Percentiles rank a stretch among this genome's conserved stretches.
These are phyloP conservation scores for Aspergillus bertholletiae DNA, from an alignment of 495 filamentous ascomycete species.

Conservation along the genomic window DNA sequence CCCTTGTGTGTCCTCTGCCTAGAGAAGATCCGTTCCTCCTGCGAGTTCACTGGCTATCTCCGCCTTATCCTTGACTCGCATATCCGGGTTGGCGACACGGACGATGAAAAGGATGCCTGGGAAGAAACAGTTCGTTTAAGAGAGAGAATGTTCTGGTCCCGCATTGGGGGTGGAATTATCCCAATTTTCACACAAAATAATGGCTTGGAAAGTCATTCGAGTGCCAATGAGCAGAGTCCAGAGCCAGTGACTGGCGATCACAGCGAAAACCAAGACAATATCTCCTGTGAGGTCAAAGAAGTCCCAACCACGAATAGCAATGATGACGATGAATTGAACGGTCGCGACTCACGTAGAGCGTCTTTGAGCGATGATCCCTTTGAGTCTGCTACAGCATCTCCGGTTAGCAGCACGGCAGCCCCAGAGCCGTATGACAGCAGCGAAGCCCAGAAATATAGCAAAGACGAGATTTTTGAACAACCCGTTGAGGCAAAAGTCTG, in stretches of 20 bases:
- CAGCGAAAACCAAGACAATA: background rate
- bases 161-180: constrained; percentile 84
- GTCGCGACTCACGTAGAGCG: background rate
- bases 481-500: background rate
- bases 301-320: background rate
- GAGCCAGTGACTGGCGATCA: background rate
- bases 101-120: constrained; percentile 82
- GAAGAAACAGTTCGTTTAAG: constrained; percentile 85
- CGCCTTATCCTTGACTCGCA: constrained; percentile 86
- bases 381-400: constrained; percentile 11
- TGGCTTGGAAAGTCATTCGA: constrained; percentile 3
- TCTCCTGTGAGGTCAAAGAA: background rate
- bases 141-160: constrained; percentile 94
- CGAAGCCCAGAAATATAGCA: background rate
- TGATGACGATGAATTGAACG: background rate
- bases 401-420: constrained; percentile 3
- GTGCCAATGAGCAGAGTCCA: background rate
- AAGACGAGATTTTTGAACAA: constrained; percentile 2
- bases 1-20: constrained; percentile 89
- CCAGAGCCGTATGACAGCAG: constrained; percentile 3
- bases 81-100: constrained; percentile 69
- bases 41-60: constrained; percentile 89
- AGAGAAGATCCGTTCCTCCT: constrained; percentile 75
- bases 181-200: constrained; percentile 48
- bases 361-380: constrained; percentile 12